A percentile compares a stretch with the other conserved stretches of the same genome.
These are phyloP conservation scores for Pseudocercospora pini-densiflorae DNA, from an alignment of 2,329 filamentous ascomycete genomes.

Conservation along the genomic window DNA sequence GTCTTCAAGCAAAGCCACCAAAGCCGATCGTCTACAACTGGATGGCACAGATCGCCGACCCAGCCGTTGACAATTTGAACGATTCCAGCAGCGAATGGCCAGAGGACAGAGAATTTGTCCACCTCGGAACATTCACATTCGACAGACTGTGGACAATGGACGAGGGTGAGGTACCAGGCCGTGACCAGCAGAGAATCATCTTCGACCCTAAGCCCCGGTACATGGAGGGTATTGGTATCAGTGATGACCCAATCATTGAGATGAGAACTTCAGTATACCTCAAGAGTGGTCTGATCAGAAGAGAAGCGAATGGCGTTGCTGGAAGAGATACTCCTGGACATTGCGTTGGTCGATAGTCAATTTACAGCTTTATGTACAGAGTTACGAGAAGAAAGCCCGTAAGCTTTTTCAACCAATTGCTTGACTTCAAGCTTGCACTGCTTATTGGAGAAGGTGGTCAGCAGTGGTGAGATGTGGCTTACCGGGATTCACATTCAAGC, in stretches of 20 bases:
- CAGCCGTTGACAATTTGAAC: constrained; percentile 10
- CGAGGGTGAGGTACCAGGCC: constrained; percentile 14
- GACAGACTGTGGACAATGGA: constrained; percentile 24
- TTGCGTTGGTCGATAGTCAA: background rate
- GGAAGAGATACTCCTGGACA: constrained; percentile 9
- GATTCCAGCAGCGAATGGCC: constrained; percentile 15
- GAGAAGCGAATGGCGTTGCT: constrained; percentile 16
- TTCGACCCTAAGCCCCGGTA: constrained; percentile 25
- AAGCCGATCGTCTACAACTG: constrained; percentile 20
- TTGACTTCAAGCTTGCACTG: no score
- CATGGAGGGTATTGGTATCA: constrained; percentile 25
- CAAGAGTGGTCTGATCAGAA: constrained; percentile 22
- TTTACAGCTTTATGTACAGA: no score
- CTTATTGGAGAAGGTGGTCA: no score
- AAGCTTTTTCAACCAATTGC: no score
- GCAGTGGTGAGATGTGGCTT: no score
- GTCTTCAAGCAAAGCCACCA: constrained; percentile 16
- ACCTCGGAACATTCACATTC: constrained; percentile 15
- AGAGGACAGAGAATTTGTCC: constrained; percentile 14
- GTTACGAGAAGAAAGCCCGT: no score
- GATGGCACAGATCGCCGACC: constrained; percentile 19
- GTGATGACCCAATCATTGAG: constrained; percentile 27
- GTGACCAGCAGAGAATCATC: constrained; percentile 26
- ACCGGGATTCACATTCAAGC: no score
- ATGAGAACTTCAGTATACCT: constrained; percentile 24